Evolutionary conservation across 495 filamentous ascomycete species (phyloP), one percentile per base, ranked within the genome.

Genomic region (Annulohypoxylon maeteangense): DNA sequence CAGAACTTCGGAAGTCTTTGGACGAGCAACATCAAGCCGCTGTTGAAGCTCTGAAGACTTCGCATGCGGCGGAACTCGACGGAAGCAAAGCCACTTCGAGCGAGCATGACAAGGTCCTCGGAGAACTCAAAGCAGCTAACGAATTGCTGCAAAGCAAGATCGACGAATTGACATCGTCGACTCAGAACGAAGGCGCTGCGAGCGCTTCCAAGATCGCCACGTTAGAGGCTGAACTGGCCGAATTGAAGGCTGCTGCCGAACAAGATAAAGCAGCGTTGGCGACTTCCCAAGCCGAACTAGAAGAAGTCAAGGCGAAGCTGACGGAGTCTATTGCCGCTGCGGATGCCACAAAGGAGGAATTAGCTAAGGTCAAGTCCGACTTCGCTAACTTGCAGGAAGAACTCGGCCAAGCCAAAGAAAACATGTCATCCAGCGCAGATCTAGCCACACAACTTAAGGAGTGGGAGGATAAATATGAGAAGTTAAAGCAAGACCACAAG

Each of bases 401-500:
- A 25, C 66, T 82, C 12, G 72, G 71, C 14, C 79, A 85, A 54
- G 77, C 82, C 27, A 79, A 82, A 69, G 78, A 78, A 64, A 74
- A 77, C 42, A 77, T 64, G 2, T 70, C 75, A 34, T 80, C 78
- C 14, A 78, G 75, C 57, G 80, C 80, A n/a, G 77, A 72, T 10
- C 75, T 84, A 22, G 62, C 78, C 27, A 76, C 78, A 57, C 76
- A 80, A 44, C 78, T 78, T 48, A 74, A 80, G 47, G 75, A 81
- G 47, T 78, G 81, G 61, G 84, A 86, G 22, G 81, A 78, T 10
- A 70, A 70, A 1, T 79, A 81, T 11, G 77, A 80, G 18, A 82
- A 82, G 62, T 76, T 87, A 20, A 84, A 82, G 67, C 80, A 83
- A 18, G 84, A 86, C 25, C 77, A 76, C 48, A 78, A 80, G 45